Evolutionary conservation across 768 basidiomycete genomes (phyloP).

Genomic region (Lactarius hengduanensis): DNA sequence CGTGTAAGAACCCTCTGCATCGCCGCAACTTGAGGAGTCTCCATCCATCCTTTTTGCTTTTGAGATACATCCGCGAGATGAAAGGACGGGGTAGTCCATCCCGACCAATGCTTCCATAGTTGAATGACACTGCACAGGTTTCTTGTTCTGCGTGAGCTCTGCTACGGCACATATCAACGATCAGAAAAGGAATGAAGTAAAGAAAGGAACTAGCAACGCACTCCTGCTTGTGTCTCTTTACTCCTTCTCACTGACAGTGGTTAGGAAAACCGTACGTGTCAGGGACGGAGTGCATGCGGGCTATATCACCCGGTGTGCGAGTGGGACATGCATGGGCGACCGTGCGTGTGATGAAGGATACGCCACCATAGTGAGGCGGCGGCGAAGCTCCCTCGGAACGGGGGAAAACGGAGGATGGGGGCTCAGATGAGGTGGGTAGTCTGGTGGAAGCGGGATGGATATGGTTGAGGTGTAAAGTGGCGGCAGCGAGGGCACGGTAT

Average conservation of each 20-base stretch:
- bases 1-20: constrained; percentile 25
- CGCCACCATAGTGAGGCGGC: no score
- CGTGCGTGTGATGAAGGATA: constrained; percentile 44
- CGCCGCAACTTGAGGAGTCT: constrained; percentile 58
- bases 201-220: constrained; percentile 38
- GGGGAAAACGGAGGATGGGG: no score
- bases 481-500: no score
- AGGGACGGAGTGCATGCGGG: constrained; percentile 74
- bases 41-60: constrained; percentile 67
- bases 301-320: constrained; percentile 84
- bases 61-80: constrained; percentile 55
- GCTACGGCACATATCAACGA: constrained; percentile 36
- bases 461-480: no score
- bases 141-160: constrained; percentile 57
- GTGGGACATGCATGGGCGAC: constrained; percentile 95
- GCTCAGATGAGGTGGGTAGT: constrained; percentile 28
- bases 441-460: no score
- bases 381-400: no score
- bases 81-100: constrained; percentile 44
- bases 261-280: constrained; percentile 34
- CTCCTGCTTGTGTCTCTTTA: constrained; percentile 35
- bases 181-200: not conserved
- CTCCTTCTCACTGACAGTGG: constrained; percentile 68
- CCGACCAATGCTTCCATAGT: constrained; percentile 86
- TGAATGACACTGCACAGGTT: constrained; percentile 69